Base-by-base conservation (phyloP, 371 early-diverging fungal genomes). In the Mucor racemosus region DNA sequence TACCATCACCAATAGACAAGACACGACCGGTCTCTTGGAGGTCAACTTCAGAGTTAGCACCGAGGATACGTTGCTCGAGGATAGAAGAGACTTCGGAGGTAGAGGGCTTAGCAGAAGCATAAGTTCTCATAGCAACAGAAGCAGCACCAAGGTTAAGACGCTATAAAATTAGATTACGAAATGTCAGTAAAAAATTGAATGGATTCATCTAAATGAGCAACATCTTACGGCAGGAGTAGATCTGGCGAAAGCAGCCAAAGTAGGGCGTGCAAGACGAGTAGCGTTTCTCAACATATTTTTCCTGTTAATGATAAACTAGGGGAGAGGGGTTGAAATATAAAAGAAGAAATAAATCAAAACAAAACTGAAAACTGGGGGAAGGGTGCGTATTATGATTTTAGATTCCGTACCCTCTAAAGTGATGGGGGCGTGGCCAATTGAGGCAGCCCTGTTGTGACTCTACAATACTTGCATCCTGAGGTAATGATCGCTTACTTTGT, bases 1-100 rank as follows among this genome's bases (percentile, higher is more conserved):
- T 97, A 95, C 98, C 98, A 84, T 97, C 98, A 91, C 98, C 97
- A 76, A 97, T 95, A 77, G 97, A 96, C 78, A 97, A 86, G 68
- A 97, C 98, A 78, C 97, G 94, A 69, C 98, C 98, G 62, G 97
- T 97, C 86, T 97, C 97, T 81, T 95, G 92, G 73, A 97, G 88
- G 75, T 97, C 96, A 75, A 90, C 87, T 73, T 85, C 82, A 72
- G 84, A 77, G 84, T 84, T 78, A 67, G 92, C 85, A 68, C 95
- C 95, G 64, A 91, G 87, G 82, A 97, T 97, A 72, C 96, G 90
- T 79, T 95, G 92, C 87, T 97, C 95, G 50, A 95, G 88, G 79
- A 96, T 94, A 65, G 91, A 91, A 66, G 95, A 90, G 38, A 95
- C 93, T 82, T 95, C 95, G 34, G 92, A 86, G 66, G 94, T 91